Base-by-base conservation (phyloP, 2,329 filamentous ascomycete genomes). In the Plectosphaerella sp. region DNA sequence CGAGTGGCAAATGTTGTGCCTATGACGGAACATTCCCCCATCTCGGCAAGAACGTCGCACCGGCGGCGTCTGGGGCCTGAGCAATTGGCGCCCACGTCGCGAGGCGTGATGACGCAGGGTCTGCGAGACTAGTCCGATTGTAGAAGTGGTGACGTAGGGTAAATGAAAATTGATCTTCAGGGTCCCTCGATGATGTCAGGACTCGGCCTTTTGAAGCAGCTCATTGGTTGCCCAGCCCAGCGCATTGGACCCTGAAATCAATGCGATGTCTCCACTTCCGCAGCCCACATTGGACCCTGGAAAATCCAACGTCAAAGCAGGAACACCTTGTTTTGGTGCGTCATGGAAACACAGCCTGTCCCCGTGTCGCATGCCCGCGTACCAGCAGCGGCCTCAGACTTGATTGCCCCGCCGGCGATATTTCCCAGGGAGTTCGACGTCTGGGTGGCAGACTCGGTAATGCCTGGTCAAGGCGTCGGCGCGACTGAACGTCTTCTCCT, bases 401-500 rank as follows among this genome's bases (percentile, higher is more conserved):
- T 54, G 51, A 39, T 58, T 47, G 3, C 54, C 55, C 16, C 67
- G 64, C 18, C 69, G 64, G n/a, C 66, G 63, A 43, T 78, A 74
- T 68, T 82, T 81, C 60, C 89, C 87, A n/a, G 87, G 86, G 61
- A 89, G 86, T 57, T 92, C 88, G 52, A 93, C 80, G 56, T 96
- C 90, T 0, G 93, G 92, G 68, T 97, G 93, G 57, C 95, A 93
- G 47, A 97, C 92, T 36, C 91, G 85, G 79, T 96, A 95, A 67
- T 99, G 94, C 55, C 94, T 79, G 14, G 93, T 97, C 47, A 97
- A 78, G 1, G 94, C 94, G 73, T 99, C 94, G 58, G 93, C 94
- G 53, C 94, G 85, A 61, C 91, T 96, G 65, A 99, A 99, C 0
- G 91, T 95, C 79, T 97, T 97, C 65, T 97, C 93, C 62, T 97